Conservation (phyloP, 441 rosid genomes). For the Manihot esculenta region DNA sequence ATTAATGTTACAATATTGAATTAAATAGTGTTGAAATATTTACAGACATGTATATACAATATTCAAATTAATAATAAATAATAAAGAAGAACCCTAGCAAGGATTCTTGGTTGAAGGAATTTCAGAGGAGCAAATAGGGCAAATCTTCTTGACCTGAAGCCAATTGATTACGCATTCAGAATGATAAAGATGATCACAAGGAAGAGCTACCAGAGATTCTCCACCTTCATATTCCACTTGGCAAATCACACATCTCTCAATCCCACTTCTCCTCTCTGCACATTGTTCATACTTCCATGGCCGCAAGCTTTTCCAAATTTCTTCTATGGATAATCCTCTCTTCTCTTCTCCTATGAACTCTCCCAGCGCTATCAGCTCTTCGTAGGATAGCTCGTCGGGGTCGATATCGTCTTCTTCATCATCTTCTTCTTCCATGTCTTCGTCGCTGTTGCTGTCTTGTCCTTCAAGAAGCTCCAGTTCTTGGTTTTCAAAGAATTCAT, state of each 20-base stretch:
- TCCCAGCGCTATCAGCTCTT: slow-evolving; percentile 67
- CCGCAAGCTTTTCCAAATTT: slow-evolving; percentile 45
- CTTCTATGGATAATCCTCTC: slow-evolving; percentile 45
- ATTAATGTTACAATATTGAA: not conserved
- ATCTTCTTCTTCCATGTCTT: slow-evolving; percentile 26
- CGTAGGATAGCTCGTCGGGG: slow-evolving; percentile 66
- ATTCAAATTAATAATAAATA: not conserved
- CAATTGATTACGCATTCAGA: slow-evolving; percentile 60
- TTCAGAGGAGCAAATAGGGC: slow-evolving; percentile 72
- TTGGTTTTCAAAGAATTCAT: slow-evolving; percentile 42
- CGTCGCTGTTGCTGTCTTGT: slow-evolving; percentile 39
- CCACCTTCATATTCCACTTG: slow-evolving; percentile 70
- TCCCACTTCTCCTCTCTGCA: slow-evolving; percentile 29
- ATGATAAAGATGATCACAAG: slow-evolving; percentile 69
- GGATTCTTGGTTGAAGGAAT: slow-evolving; percentile 32
- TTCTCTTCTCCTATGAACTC: slow-evolving; percentile 67
- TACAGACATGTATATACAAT: not conserved
- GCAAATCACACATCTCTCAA: slow-evolving; percentile 72
- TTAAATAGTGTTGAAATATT: not conserved
- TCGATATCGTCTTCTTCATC: slow-evolving; percentile 63
- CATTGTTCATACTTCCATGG: slow-evolving; percentile 20
- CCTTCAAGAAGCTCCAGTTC: slow-evolving; percentile 45
- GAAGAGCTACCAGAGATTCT: slow-evolving; percentile 50
- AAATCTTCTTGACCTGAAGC: slow-evolving; percentile 68
- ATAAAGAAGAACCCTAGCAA: not conserved